phyloP scores from a whole-genome alignment of 495 filamentous ascomycete genomes.

The Xylaria longipes region DNA sequence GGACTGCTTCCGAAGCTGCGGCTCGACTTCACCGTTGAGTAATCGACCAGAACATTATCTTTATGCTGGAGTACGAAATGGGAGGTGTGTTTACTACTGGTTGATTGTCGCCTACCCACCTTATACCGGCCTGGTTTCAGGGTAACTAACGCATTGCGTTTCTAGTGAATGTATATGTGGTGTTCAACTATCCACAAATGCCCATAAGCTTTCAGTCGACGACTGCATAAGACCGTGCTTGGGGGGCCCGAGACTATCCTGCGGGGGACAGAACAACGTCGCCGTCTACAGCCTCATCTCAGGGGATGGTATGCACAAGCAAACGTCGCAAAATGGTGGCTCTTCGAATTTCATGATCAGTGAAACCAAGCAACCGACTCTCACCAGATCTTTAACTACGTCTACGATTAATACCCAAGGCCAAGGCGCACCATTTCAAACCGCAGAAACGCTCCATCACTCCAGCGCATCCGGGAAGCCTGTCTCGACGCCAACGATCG shows the following conservation, averaged over 20 bases:
- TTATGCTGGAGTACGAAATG: constrained; percentile 30
- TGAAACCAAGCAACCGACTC: not conserved
- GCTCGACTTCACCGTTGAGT: not conserved
- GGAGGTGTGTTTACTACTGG: constrained; percentile 24
- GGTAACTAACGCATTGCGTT: not conserved
- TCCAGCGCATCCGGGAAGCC: not conserved
- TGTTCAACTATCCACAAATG: constrained; percentile 21
- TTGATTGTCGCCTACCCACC: not conserved
- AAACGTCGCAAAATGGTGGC: not conserved
- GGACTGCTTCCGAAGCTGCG: constrained; percentile 29
- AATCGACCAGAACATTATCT: constrained; percentile 11
- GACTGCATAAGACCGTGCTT: constrained; percentile 30
- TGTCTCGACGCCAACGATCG: constrained; percentile 23
- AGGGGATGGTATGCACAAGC: not conserved
- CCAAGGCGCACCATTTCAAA: not conserved
- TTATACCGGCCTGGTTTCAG: not conserved
- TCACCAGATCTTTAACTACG: constrained; percentile 7
- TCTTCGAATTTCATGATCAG: not conserved
- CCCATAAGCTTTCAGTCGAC: constrained; percentile 24
- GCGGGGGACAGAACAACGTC: constrained; percentile 29
- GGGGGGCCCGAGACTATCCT: constrained; percentile 28
- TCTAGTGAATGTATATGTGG: constrained; percentile 34
- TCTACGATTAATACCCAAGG: not conserved
- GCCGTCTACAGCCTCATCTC: constrained; percentile 26
- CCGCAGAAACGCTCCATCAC: not conserved